A percentile compares a stretch with the other conserved stretches of the same genome.
These are phyloP conservation scores for Trametes pubescens DNA, from an alignment of 1,284 basidiomycete species.

Conservation along the genomic window DNA sequence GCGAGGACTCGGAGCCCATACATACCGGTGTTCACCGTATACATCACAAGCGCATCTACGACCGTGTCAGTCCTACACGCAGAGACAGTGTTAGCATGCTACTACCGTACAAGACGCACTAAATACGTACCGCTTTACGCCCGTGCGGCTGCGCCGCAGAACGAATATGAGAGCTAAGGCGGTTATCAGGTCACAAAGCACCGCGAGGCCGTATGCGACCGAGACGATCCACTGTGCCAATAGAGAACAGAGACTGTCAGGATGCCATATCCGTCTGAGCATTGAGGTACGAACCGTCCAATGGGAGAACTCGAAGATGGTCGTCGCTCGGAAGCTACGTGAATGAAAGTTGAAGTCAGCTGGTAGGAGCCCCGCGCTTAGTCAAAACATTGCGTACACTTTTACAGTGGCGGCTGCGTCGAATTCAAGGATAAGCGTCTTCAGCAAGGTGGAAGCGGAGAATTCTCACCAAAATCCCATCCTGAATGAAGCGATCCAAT, in stretches of 20 bases:
- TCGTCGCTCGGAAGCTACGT: conserved; percentile 1
- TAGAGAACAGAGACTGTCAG: background rate
- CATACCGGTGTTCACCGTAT: conserved; percentile 21
- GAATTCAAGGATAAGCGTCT: background rate
- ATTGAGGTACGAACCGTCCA: background rate
- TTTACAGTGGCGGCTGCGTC: conserved; percentile 2
- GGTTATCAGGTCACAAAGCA: conserved; percentile 7
- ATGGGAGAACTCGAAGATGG: background rate
- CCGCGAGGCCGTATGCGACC: conserved; percentile 5
- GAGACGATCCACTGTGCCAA: conserved; percentile 15
- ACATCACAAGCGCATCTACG: conserved; percentile 10
- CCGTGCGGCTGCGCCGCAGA: conserved; percentile 11
- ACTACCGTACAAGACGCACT: background rate
- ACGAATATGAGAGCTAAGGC: conserved; percentile 9
- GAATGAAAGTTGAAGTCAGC: background rate
- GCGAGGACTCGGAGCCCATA: background rate
- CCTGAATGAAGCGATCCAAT: background rate
- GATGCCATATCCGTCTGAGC: too few species aligned
- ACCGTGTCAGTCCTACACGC: conserved; percentile 13
- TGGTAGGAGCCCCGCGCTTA: background rate
- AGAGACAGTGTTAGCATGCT: background rate
- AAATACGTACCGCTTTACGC: conserved; percentile 12
- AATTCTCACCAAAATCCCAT: background rate
- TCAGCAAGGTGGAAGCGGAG: background rate
- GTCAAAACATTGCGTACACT: background rate